These are phyloP conservation scores for Bolboschoenoplectus hybrid DNA, from an alignment of 202 grass and related monocot genomes.

Conservation along the genomic window DNA sequence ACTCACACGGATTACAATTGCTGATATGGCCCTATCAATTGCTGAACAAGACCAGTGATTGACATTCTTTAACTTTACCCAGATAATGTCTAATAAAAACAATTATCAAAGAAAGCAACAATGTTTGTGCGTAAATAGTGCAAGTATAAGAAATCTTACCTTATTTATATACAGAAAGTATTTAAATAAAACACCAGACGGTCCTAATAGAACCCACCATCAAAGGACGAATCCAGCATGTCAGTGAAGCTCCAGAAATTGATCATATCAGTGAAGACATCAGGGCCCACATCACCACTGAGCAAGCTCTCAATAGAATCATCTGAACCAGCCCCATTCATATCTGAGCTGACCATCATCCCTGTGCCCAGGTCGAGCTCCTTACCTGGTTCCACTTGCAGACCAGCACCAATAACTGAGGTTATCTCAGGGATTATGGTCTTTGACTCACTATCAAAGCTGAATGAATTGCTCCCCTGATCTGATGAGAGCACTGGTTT, in stretches of 20 bases:
- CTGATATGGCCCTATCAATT: not conserved
- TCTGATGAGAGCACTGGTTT: slow-evolving; percentile 65
- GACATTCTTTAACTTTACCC: not conserved
- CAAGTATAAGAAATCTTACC: slow-evolving; percentile 24
- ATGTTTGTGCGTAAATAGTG: not conserved
- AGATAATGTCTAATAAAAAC: not conserved
- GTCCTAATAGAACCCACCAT: slow-evolving; percentile 41
- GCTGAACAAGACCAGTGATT: not conserved
- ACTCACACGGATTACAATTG: not conserved
- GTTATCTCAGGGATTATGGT: slow-evolving; percentile 71
- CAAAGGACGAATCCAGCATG: slow-evolving; percentile 42
- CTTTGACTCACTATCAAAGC: slow-evolving; percentile 63
- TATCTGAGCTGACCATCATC: slow-evolving; percentile 56
- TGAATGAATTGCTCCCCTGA: slow-evolving; percentile 83
- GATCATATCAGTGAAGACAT: slow-evolving; percentile 46
- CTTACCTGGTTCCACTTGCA: slow-evolving; percentile 44
- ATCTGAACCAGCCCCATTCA: slow-evolving; percentile 46
- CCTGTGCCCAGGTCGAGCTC: slow-evolving; percentile 31
- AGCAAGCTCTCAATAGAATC: slow-evolving; percentile 63
- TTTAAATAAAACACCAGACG: not conserved
- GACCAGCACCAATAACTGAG: slow-evolving; percentile 52
- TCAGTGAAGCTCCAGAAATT: slow-evolving; percentile 87
- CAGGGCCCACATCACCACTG: slow-evolving; percentile 49
- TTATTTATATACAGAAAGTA: slow-evolving; percentile 38
- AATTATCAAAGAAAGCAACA: slow-evolving; percentile 14